phyloP scores from a whole-genome alignment of 2,329 filamentous ascomycete genomes.

The Colletotrichum sp. region DNA sequence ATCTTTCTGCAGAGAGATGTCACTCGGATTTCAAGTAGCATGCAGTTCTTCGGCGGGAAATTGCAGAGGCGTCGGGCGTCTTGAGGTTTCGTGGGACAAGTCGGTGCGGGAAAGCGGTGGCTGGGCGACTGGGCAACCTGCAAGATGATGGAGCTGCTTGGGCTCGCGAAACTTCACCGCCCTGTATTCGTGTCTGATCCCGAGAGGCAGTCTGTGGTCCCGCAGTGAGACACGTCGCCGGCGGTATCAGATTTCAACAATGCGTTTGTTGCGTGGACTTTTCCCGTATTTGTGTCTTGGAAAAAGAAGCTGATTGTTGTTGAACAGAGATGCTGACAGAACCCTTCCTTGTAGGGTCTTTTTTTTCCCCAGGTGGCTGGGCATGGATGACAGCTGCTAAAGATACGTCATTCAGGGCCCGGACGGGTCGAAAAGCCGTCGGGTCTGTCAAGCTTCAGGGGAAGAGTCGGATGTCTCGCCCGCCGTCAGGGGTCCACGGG shows the following conservation, averaged over 20 bases:
- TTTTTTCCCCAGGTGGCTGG: neutral
- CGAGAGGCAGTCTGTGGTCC: constrained; percentile 2
- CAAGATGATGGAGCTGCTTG: constrained; percentile 12
- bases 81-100: neutral
- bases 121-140: constrained; percentile 12
- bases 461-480: neutral
- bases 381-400: neutral
- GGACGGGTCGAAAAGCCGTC: neutral
- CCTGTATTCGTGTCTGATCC: neutral
- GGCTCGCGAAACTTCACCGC: constrained; percentile 8
- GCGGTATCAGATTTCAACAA: neutral
- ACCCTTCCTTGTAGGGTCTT: neutral
- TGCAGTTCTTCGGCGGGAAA: neutral
- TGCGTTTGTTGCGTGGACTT: neutral
- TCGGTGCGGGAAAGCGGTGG: constrained; percentile 16
- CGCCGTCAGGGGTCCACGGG: constrained; percentile 9
- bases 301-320: neutral
- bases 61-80: neutral
- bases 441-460: neutral
- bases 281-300: neutral
- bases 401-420: neutral
- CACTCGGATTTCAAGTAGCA: neutral
- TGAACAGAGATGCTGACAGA: neutral
- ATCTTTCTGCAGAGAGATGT: neutral
- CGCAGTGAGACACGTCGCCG: constrained; percentile 7